Evolutionary conservation across 371 early-diverging fungal genomes (phyloP), one percentile per base, ranked within the genome.

Genomic region (Coemansia sp.): DNA sequence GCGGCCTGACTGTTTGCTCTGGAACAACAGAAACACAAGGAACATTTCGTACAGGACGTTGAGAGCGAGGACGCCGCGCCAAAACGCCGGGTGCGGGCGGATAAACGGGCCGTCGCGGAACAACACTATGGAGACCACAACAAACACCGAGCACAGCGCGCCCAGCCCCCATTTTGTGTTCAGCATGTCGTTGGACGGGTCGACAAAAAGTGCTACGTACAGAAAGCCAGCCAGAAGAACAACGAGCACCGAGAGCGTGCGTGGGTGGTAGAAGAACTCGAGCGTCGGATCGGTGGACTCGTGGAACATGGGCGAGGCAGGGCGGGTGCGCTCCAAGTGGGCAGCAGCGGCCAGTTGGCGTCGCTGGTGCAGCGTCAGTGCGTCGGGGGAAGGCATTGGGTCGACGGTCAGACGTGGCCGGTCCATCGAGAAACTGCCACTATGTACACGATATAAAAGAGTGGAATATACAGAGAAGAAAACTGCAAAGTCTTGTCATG

Each of bases 21-120:
- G 91, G 80, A 95, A 97, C 66, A 97, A 82, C 48, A 95, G 62
- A 66, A 94, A 93, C 22, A 95, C 91, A 56, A 97, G 81, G 39
- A 90, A 81, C 71, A 95, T 81, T 78, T 94, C 91, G 67, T 97
- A 97, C 27, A 91, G 77, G 3, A 96, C 91, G 55, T 92, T 89
- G 10, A 89, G 59, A 39, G 91, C 91, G 29, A 95, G 78, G 0
- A 95, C 93, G 13, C 88, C 86, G 40, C 97, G 84, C 98, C 98
- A 97, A 52, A 97, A 84, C 7, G 92, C 95, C 22, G 95, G 95
- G 76, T 96, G 97, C 7, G 98, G 98, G 51, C 98, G 84, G 47
- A 96, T 87, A 78, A 97, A 93, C 8, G 95, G 94, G 11, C 97
- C 95, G 80, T 97, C 95, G 14, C 91, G 83, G 76, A 97, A 95